These are phyloP conservation scores for Myxozyma neglecta DNA, from an alignment of 805 yeast species.

Conservation along the genomic window DNA sequence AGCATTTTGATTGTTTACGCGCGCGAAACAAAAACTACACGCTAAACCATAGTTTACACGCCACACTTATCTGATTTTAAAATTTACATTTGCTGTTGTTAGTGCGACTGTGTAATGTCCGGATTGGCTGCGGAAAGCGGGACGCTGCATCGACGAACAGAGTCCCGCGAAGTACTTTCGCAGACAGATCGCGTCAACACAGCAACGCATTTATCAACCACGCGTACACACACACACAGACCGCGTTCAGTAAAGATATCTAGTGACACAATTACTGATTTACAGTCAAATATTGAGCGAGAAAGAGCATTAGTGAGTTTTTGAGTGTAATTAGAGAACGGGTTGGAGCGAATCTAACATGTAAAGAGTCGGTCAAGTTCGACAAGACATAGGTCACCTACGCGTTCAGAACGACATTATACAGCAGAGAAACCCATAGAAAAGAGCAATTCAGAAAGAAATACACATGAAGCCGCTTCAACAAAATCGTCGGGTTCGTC, in stretches of 20 bases:
- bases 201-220: not conserved
- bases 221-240: slow-evolving; percentile 2
- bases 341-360: not conserved
- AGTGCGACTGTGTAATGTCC: not conserved
- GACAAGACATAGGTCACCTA: slow-evolving; percentile 16
- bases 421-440: not conserved
- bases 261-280: not conserved
- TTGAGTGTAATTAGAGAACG: not conserved
- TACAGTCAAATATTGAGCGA: not conserved
- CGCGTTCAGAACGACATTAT: slow-evolving; percentile 1
- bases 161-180: slow-evolving; percentile 19
- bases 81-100: not conserved
- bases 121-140: slow-evolving; percentile 1
- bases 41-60: not conserved
- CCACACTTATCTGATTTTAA: not conserved
- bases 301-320: slow-evolving; percentile 2
- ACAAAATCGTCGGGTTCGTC: not conserved
- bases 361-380: slow-evolving; percentile 8
- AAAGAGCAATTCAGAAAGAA: not conserved
- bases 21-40: not conserved
- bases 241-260: slow-evolving; percentile 5
- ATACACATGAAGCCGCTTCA: not conserved
- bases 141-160: not conserved
- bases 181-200: slow-evolving; percentile 23
- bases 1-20: slow-evolving; percentile 10